Percentiles rank a stretch among this genome's conserved stretches.
phyloP scores from a whole-genome alignment of 164 flowering plant species.

The Chimonanthus praecox region DNA sequence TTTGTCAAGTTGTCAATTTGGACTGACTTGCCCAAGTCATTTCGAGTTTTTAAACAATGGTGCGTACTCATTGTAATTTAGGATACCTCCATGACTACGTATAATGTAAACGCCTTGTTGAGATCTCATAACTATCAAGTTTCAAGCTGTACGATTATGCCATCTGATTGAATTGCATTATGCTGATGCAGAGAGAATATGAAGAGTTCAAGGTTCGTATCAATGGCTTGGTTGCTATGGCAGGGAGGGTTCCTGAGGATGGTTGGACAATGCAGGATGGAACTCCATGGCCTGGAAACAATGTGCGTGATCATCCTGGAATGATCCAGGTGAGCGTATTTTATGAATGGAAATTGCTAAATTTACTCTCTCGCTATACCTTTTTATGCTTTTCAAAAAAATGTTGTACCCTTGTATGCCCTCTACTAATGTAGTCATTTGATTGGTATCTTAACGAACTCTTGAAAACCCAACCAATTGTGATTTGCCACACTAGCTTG shows the following conservation, averaged over 20 bases:
- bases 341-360: not conserved
- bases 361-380: no score
- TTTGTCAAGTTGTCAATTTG: no score
- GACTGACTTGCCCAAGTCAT: no score
- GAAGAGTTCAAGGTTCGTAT: slow-evolving; percentile 84
- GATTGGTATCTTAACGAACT: no score
- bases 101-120: not conserved
- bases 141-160: not conserved
- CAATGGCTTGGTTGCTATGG: slow-evolving; percentile 78
- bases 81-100: not conserved
- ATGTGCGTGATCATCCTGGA: slow-evolving; percentile 91
- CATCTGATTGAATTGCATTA: not conserved
- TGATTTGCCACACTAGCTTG: no score
- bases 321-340: slow-evolving; percentile 68
- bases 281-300: slow-evolving; percentile 96
- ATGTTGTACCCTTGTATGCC: no score
- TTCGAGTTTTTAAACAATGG: not conserved
- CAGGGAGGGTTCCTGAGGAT: slow-evolving; percentile 75
- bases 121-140: not conserved
- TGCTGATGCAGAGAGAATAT: slow-evolving; percentile 61
- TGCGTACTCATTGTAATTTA: not conserved
- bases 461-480: no score
- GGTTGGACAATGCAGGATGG: slow-evolving; percentile 99
- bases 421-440: no score
- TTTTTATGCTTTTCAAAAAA: no score